These are phyloP conservation scores for Zarea fungicola DNA, from an alignment of 2,329 filamentous ascomycete species.

Conservation along the genomic window DNA sequence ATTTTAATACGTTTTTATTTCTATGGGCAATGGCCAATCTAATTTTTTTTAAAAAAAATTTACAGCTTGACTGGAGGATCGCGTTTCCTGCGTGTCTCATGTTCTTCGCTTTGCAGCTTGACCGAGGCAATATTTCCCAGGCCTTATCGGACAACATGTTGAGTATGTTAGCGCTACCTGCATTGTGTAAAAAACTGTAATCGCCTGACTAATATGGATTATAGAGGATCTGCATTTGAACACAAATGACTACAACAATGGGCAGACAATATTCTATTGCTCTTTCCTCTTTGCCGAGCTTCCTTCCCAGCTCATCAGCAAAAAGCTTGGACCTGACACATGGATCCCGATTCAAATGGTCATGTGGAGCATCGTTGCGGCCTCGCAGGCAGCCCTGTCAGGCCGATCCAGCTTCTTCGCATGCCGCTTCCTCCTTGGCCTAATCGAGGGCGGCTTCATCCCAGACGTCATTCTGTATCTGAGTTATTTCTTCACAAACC, in stretches of 20 bases:
- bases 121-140: constrained; percentile 38
- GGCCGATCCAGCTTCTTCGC: constrained; percentile 15
- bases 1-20: too few species aligned
- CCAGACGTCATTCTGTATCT: constrained; percentile 36
- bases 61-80: constrained; percentile 28
- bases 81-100: constrained; percentile 40
- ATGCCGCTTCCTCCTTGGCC: constrained; percentile 28
- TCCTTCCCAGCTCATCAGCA: constrained; percentile 52
- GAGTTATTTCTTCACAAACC: constrained; percentile 40
- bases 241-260: constrained; percentile 43
- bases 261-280: constrained; percentile 44
- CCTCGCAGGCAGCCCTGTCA: constrained; percentile 16
- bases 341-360: constrained; percentile 55
- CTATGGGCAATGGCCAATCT: too few species aligned
- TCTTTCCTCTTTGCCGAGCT: constrained; percentile 51
- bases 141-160: constrained; percentile 40
- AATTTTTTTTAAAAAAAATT: not conserved
- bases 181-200: too few species aligned
- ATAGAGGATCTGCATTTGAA: constrained; percentile 33
- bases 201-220: too few species aligned
- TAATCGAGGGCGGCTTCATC: constrained; percentile 36
- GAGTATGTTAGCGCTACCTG: too few species aligned
- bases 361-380: constrained; percentile 46
- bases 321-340: constrained; percentile 40
- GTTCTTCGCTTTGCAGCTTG: constrained; percentile 45